Evolutionary conservation across 2,329 filamentous ascomycete species (phyloP).

Genomic region (Fusarium papillatum): DNA sequence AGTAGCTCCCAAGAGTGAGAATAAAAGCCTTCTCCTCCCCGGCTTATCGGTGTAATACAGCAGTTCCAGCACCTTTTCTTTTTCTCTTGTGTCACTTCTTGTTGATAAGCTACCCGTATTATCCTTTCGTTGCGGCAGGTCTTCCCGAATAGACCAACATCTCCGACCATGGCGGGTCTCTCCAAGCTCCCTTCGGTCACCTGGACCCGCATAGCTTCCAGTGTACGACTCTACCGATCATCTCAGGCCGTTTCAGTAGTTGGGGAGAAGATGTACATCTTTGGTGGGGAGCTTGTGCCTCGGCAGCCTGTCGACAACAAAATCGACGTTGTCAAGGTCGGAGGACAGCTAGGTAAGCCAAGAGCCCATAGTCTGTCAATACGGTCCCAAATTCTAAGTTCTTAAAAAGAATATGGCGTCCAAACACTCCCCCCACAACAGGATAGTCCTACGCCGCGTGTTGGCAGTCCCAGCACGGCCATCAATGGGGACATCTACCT

Average conservation of each 20-base stretch:
- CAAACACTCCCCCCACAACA: slow-evolving; percentile 34
- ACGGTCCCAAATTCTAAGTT: not conserved
- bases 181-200: not conserved
- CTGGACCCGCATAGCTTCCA: slow-evolving; percentile 45
- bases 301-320: slow-evolving; percentile 64
- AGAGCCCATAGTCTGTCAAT: not conserved
- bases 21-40: not conserved
- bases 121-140: not conserved
- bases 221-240: slow-evolving; percentile 58
- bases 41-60: not conserved
- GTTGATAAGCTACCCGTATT: not conserved
- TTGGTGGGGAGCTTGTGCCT: slow-evolving; percentile 65
- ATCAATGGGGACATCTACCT: slow-evolving; percentile 66
- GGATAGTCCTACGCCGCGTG: slow-evolving; percentile 63
- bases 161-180: not conserved
- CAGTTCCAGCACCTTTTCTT: not conserved
- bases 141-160: not conserved
- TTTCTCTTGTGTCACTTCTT: not conserved
- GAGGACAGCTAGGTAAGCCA: not conserved
- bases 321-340: slow-evolving; percentile 55
- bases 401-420: slow-evolving; percentile 1
- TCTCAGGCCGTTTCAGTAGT: slow-evolving; percentile 62
- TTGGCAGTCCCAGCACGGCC: slow-evolving; percentile 65
- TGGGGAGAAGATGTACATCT: slow-evolving; percentile 56
- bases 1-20: not conserved